These are phyloP conservation scores for Pyrenopolyporus hunteri DNA, from an alignment of 495 filamentous ascomycete genomes.

Conservation along the genomic window DNA sequence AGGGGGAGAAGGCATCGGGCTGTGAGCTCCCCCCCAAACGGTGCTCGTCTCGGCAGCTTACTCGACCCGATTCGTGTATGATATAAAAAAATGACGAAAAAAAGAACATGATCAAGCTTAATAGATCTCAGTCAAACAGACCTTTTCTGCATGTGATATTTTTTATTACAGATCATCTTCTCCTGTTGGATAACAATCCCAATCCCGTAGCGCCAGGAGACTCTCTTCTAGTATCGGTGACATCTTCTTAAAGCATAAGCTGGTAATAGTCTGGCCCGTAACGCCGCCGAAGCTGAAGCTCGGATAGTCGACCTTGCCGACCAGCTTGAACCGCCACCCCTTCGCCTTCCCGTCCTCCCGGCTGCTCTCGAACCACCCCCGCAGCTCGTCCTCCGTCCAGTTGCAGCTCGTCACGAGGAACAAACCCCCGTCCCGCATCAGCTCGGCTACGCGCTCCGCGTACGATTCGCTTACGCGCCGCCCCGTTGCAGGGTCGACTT, in stretches of 20 bases:
- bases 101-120: constrained; percentile 34
- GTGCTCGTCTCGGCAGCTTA: constrained; percentile 2
- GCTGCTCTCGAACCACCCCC: constrained; percentile 68
- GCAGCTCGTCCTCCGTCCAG: constrained; percentile 92
- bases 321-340: constrained; percentile 47
- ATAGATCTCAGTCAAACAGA: constrained; percentile 32
- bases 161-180: not conserved
- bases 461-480: constrained; percentile 75
- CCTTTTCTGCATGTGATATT: constrained; percentile 9
- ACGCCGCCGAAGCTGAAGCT: constrained; percentile 85
- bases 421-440: constrained; percentile 72
- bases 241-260: constrained; percentile 74
- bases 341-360: constrained; percentile 9
- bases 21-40: not conserved
- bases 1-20: not conserved
- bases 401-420: constrained; percentile 94
- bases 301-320: constrained; percentile 76
- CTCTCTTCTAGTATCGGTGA: not conserved
- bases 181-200: not conserved
- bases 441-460: constrained; percentile 62
- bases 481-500: constrained; percentile 50
- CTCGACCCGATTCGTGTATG: constrained; percentile 25
- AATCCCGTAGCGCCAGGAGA: not conserved
- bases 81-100: constrained; percentile 32
- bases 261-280: constrained; percentile 84